A percentile compares a stretch with the other conserved stretches of the same genome.
Conservation (phyloP, 176 grass and related monocot species). For the Zoysia japonica region DNA sequence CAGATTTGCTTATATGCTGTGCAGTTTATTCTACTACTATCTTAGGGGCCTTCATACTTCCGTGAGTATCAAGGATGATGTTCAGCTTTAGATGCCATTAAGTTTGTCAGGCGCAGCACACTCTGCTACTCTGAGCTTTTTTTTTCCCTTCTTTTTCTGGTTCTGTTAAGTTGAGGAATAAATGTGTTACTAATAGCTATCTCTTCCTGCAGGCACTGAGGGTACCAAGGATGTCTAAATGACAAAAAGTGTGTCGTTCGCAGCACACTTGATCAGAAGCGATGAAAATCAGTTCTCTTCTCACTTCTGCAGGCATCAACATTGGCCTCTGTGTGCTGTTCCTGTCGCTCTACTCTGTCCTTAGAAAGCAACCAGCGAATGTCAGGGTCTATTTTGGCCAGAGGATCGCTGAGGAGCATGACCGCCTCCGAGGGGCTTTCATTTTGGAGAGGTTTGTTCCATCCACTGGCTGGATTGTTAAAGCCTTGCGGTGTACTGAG, state of each 20-base stretch:
- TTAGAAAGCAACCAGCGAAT: conserved; percentile 86
- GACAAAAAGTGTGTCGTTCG: neutral
- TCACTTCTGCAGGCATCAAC: conserved; percentile 92
- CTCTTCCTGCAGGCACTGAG: conserved; percentile 24
- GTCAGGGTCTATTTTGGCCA: conserved; percentile 86
- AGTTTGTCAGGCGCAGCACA: neutral
- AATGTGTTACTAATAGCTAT: neutral
- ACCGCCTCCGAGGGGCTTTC: conserved; percentile 56
- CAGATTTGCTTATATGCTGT: neutral
- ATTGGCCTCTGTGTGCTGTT: conserved; percentile 71
- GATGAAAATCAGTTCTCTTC: conserved; percentile 79
- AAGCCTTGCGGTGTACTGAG: conserved; percentile 75
- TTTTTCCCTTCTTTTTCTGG: neutral
- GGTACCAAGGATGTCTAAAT: conserved; percentile 10
- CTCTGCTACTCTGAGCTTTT: neutral
- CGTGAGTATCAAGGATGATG: neutral
- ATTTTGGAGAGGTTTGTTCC: conserved; percentile 85
- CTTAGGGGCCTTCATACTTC: neutral
- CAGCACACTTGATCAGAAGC: neutral
- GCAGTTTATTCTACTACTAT: neutral
- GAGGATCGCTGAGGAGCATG: conserved; percentile 67
- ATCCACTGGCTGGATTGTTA: conserved; percentile 78
- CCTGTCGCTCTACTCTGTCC: conserved; percentile 78
- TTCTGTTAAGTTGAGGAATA: neutral
- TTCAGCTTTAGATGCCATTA: neutral